Conservation (phyloP, 148 eudicot genomes). For the Vaccinium macrocarpon region DNA sequence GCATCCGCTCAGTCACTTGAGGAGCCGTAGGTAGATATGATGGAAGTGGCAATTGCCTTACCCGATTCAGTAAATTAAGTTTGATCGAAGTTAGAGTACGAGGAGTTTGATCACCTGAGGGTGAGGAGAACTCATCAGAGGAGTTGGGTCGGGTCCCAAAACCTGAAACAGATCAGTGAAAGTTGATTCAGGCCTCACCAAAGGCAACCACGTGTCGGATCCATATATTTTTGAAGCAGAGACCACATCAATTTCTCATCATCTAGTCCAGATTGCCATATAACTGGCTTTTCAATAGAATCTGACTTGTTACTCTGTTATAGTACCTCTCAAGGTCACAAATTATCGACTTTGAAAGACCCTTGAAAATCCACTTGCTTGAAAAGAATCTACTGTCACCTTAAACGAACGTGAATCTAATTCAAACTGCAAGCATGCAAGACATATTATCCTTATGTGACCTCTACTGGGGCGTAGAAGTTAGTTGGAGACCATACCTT, state of each 20-base stretch:
- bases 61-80: conserved; percentile 44
- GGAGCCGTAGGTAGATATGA: too few species aligned
- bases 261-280: conserved; percentile 45
- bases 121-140: conserved; percentile 36
- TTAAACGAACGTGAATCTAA: conserved; percentile 48
- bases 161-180: conserved; percentile 77
- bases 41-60: too few species aligned
- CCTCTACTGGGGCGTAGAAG: not conserved
- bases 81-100: conserved; percentile 29
- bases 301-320: conserved; percentile 70
- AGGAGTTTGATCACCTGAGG: conserved; percentile 35
- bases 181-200: conserved; percentile 48
- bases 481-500: conserved; percentile 47
- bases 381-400: conserved; percentile 54
- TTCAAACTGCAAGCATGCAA: not conserved
- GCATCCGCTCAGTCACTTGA: too few species aligned
- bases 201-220: conserved; percentile 32
- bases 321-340: conserved; percentile 55
- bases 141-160: conserved; percentile 52
- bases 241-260: conserved; percentile 45
- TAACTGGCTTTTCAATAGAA: conserved; percentile 50
- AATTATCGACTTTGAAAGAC: conserved; percentile 90
- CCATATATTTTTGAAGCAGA: conserved; percentile 51
- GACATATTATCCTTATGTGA: not conserved
- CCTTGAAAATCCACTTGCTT: conserved; percentile 60